Percentiles rank a stretch among this genome's conserved stretches.
phyloP scores from a whole-genome alignment of 1,284 basidiomycete species.

The Tausonia pullulans region DNA sequence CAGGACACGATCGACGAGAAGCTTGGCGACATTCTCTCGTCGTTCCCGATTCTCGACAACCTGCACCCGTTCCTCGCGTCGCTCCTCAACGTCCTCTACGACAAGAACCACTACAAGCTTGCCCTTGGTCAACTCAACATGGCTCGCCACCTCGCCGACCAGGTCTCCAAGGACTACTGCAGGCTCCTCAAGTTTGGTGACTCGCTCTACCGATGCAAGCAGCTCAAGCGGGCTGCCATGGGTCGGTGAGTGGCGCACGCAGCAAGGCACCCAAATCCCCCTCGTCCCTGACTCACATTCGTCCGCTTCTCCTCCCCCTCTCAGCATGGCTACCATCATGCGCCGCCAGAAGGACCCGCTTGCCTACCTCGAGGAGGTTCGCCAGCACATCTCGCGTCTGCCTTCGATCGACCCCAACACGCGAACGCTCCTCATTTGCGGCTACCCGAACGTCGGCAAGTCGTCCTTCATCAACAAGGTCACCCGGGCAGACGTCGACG shows the following conservation, averaged over 20 bases:
- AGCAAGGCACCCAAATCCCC: background rate
- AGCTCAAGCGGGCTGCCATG: slow-evolving; percentile 85
- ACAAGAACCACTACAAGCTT: slow-evolving; percentile 98
- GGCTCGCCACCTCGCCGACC: slow-evolving; percentile 83
- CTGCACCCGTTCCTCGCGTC: slow-evolving; percentile 89
- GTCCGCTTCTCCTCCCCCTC: background rate
- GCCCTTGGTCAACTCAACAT: slow-evolving; percentile 90
- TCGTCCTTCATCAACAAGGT: slow-evolving; percentile 97
- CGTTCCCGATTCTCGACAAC: slow-evolving; percentile 96
- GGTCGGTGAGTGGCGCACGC: slow-evolving; percentile 55
- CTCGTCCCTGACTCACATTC: background rate
- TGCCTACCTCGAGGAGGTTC: slow-evolving; percentile 91
- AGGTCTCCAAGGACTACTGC: slow-evolving; percentile 90
- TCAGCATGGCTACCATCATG: slow-evolving; percentile 93
- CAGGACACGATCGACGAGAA: slow-evolving; percentile 98
- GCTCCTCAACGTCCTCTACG: slow-evolving; percentile 90
- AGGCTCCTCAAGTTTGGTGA: slow-evolving; percentile 92
- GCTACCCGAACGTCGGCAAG: slow-evolving; percentile 96
- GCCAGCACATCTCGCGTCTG: slow-evolving; percentile 92
- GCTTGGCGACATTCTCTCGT: slow-evolving; percentile 79
- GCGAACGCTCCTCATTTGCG: slow-evolving; percentile 88
- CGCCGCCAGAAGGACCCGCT: slow-evolving; percentile 90
- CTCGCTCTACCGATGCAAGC: slow-evolving; percentile 90
- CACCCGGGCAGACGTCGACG: slow-evolving; percentile 91
- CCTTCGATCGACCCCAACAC: slow-evolving; percentile 93